phyloP scores from a whole-genome alignment of 768 basidiomycete species.

The Pisolithus tinctorius region DNA sequence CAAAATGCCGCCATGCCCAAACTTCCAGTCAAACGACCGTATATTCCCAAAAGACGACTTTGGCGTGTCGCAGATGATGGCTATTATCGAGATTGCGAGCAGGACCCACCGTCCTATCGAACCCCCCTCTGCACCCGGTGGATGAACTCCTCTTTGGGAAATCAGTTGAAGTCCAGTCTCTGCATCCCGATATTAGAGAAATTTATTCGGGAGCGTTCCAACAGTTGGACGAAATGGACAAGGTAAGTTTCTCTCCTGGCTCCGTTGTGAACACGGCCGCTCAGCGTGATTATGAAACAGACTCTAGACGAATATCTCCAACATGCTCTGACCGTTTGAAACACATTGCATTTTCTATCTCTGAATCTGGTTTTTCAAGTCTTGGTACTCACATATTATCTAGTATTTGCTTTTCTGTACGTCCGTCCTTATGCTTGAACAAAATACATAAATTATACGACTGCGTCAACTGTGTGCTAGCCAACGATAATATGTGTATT shows the following conservation, averaged over 20 bases:
- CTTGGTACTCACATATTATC: not conserved
- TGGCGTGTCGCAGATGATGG: slow-evolving; percentile 81
- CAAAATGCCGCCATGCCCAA: slow-evolving; percentile 21
- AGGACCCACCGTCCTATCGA: slow-evolving; percentile 29
- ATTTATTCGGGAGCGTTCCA: slow-evolving; percentile 67
- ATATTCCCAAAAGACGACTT: slow-evolving; percentile 77
- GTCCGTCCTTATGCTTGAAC: not conserved
- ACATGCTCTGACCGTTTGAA: slow-evolving; percentile 12
- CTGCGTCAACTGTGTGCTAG: no score
- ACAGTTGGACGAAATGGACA: slow-evolving; percentile 74
- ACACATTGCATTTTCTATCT: not conserved
- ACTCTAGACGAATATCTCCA: slow-evolving; percentile 26
- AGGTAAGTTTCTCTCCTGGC: slow-evolving; percentile 37
- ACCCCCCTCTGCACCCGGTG: slow-evolving; percentile 47
- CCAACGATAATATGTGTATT: no score
- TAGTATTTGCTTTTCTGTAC: slow-evolving; percentile 1
- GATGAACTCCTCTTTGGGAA: slow-evolving; percentile 71
- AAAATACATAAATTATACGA: not conserved
- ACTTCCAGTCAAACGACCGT: slow-evolving; percentile 35
- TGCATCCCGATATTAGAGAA: slow-evolving; percentile 69
- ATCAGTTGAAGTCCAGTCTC: slow-evolving; percentile 47
- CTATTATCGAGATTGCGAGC: slow-evolving; percentile 70
- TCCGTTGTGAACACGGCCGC: not conserved
- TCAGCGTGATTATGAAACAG: slow-evolving; percentile 4
- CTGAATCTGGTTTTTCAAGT: not conserved